Conservation (phyloP, 202 grass and related monocot genomes). For the Carex arenaria region DNA sequence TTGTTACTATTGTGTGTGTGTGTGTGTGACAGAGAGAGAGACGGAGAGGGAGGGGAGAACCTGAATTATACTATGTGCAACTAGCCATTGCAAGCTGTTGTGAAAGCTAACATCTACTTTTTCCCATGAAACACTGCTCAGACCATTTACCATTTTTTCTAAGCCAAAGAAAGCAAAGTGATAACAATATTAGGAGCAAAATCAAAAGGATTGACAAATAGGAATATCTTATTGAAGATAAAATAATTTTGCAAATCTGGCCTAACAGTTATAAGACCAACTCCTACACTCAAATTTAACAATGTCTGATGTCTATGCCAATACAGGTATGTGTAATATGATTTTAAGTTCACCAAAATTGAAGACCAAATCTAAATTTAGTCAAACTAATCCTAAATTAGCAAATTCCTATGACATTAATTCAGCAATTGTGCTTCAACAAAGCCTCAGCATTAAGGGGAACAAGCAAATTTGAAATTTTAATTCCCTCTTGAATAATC, state of each 20-base stretch:
- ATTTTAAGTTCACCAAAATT: not conserved
- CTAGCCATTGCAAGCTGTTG: slow-evolving; percentile 47
- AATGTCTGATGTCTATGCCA: not conserved
- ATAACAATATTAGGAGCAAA: slow-evolving; percentile 9
- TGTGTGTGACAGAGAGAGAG: not conserved
- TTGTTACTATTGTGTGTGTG: not conserved
- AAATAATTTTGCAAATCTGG: not conserved
- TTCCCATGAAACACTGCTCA: slow-evolving; percentile 55
- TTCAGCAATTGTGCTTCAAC: not conserved
- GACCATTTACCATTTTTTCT: slow-evolving; percentile 68
- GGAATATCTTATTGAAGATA: not conserved
- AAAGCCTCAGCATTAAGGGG: not conserved
- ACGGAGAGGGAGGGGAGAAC: slow-evolving; percentile 20
- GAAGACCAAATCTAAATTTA: not conserved
- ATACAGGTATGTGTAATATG: not conserved
- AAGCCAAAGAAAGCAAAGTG: slow-evolving; percentile 28
- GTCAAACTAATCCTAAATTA: not conserved
- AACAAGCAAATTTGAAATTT: not conserved
- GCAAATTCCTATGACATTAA: not conserved
- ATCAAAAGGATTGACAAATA: slow-evolving; percentile 2
- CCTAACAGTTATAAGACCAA: not conserved
- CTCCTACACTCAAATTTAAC: not conserved
- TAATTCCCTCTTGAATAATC: too few species aligned
- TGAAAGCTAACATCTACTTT: slow-evolving; percentile 76
- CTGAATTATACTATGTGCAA: slow-evolving; percentile 74